Percentiles rank a stretch among this genome's conserved stretches.
These are phyloP conservation scores for Phytopythium oedochilum DNA, from an alignment of 352 stramenopile genomes.

Conservation along the genomic window DNA sequence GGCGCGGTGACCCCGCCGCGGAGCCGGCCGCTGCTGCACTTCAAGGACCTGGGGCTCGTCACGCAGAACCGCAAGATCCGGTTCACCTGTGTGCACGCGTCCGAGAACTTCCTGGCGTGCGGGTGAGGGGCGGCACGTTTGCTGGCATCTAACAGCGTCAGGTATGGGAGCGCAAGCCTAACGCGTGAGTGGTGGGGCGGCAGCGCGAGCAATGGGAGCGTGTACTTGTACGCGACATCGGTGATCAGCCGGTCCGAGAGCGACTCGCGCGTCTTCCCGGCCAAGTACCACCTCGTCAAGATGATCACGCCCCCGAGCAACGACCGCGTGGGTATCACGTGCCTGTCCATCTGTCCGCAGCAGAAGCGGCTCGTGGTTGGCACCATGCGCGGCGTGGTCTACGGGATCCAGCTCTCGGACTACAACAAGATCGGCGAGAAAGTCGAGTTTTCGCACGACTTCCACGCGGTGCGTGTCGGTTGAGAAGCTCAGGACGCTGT, in stretches of 20 bases:
- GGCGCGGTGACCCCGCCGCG: constrained; percentile 13
- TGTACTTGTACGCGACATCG: constrained; percentile 81
- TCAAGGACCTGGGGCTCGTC: constrained; percentile 53
- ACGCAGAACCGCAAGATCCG: constrained; percentile 60
- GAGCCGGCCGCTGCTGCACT: constrained; percentile 62
- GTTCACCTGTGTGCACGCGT: constrained; percentile 82
- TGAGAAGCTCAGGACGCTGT: not conserved
- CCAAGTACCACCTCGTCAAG: constrained; percentile 86
- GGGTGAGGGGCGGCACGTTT: too few species aligned
- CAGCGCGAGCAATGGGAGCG: constrained; percentile 74
- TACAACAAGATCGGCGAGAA: constrained; percentile 88
- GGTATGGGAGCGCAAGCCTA: too few species aligned
- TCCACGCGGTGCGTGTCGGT: constrained; percentile 39
- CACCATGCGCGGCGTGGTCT: constrained; percentile 73
- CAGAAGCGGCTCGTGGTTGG: constrained; percentile 81
- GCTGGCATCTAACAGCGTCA: too few species aligned
- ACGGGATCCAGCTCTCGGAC: constrained; percentile 74
- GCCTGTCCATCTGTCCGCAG: constrained; percentile 73
- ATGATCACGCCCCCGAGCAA: constrained; percentile 73
- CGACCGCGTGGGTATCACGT: constrained; percentile 67
- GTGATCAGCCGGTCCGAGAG: constrained; percentile 24
- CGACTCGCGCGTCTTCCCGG: constrained; percentile 21
- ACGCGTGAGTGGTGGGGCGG: not conserved
- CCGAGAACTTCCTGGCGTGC: constrained; percentile 82
- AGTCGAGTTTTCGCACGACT: constrained; percentile 85